Base-by-base conservation (phyloP, 2,329 filamentous ascomycete genomes). In the Colletotrichum sp. region DNA sequence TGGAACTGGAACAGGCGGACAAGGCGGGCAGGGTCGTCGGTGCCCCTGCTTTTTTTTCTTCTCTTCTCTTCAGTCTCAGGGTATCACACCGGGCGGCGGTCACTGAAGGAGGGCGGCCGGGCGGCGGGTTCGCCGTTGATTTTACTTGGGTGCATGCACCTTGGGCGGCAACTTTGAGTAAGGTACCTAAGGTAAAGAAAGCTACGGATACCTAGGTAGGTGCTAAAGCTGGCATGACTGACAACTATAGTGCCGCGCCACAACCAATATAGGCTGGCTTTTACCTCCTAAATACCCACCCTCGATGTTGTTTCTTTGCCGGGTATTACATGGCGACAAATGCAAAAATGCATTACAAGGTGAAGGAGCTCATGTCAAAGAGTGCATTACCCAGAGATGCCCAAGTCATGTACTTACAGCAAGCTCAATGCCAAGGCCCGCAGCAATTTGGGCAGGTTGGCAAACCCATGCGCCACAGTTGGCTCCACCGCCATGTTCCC, bases 201-300 rank as follows among this genome's bases (percentile, higher is more conserved):
- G 38, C n/a, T 21, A 30, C 24, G 55, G 55, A 58, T 30, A 58
- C 55, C 13, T 34, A 12, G 55, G 55, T 16, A 26, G 26, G 55
- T 58, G 26, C 24, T 58, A 58, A 18, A 26, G 26, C 21, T 26
- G 26, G 61, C 34, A 32, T 48, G 62, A 59, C 34, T 52, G 58
- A 26, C 69, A 71, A 59, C 69, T 67, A 71, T 26, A 16, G 58
- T 71, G 67, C 67, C 48, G 34, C 52, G 71, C 71, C 61, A 71
- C 59, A 71, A 38, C 58, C 65, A 63, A 36, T 48, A 34, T 48
- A 30, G 32, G 43, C 34, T 24, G 21, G 48, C 67, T 56, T 62
- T 58, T 21, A 48, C 55, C 26, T 24, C 55, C 26, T 24, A 26
- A 4, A 28, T 58, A 58, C 55, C 61, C 59, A 62, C 28, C 26